Evolutionary conservation across 441 rosid genomes (phyloP).

Genomic region (Lepidium campestre): DNA sequence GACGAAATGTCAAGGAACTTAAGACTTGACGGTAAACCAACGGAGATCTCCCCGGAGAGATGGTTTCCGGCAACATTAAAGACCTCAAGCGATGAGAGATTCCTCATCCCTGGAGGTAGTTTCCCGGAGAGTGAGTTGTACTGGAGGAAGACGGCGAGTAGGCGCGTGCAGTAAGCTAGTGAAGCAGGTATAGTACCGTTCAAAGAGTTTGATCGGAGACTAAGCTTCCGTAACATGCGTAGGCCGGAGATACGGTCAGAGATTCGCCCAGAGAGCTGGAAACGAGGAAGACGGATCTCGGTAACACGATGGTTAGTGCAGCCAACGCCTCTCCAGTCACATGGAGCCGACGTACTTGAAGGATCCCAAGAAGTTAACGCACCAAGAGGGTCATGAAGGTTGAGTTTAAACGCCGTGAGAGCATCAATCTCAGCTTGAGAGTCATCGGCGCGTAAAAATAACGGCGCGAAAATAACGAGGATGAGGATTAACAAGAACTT

Average conservation of each 20-base stretch:
- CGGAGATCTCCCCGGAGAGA: conserved; percentile 64
- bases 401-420: conserved; percentile 60
- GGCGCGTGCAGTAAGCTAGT: conserved; percentile 63
- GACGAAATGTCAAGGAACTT: conserved; percentile 63
- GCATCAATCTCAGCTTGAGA: conserved; percentile 58
- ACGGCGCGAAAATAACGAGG: conserved; percentile 28
- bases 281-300: conserved; percentile 71
- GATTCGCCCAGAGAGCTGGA: conserved; percentile 68
- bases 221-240: conserved; percentile 53
- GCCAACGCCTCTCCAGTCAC: conserved; percentile 79
- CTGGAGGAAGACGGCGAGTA: conserved; percentile 72
- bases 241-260: conserved; percentile 51
- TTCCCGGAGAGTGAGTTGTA: conserved; percentile 77
- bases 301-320: conserved; percentile 59
- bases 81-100: conserved; percentile 53
- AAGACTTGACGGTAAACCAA: conserved; percentile 40
- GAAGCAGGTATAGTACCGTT: conserved; percentile 80
- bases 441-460: conserved; percentile 25
- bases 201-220: conserved; percentile 70
- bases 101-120: conserved; percentile 52
- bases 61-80: conserved; percentile 64
- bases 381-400: conserved; percentile 70
- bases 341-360: conserved; percentile 66
- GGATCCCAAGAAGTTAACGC: conserved; percentile 73
- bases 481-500: conserved; percentile 11